These are phyloP conservation scores for Copromyces sp. DNA, from an alignment of 495 filamentous ascomycete species.

Conservation along the genomic window DNA sequence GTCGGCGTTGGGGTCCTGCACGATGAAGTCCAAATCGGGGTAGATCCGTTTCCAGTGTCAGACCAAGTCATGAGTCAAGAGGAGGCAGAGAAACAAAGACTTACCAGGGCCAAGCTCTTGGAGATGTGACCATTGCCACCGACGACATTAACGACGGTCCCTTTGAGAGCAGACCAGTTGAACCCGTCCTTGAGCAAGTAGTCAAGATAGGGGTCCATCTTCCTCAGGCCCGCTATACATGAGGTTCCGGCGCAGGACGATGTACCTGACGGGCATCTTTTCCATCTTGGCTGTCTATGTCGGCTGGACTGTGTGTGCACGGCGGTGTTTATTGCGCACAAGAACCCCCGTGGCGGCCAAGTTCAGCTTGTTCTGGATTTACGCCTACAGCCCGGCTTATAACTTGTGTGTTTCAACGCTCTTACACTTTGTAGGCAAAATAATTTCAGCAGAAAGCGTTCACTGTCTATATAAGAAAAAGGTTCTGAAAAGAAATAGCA, in stretches of 20 bases:
- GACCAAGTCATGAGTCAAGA: neutral
- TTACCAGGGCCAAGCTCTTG: neutral
- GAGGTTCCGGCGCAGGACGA: conserved; percentile 45
- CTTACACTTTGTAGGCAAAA: too few species aligned
- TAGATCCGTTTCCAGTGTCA: neutral
- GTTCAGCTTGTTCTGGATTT: conserved; percentile 50
- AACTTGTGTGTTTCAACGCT: conserved; percentile 53
- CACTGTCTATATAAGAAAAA: too few species aligned
- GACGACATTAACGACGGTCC: neutral
- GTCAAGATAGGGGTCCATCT: neutral
- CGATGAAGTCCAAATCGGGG: neutral
- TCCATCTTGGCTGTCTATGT: conserved; percentile 48
- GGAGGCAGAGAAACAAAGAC: neutral
- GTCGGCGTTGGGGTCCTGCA: neutral
- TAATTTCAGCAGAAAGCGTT: too few species aligned
- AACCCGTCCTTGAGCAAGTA: neutral
- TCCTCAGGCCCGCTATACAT: conserved; percentile 15
- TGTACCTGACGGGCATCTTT: conserved; percentile 49
- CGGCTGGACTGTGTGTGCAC: conserved; percentile 49
- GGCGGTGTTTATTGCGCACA: conserved; percentile 27
- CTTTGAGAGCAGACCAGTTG: neutral
- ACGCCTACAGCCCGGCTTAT: conserved; percentile 53
- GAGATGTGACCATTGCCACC: neutral
- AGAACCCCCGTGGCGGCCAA: conserved; percentile 28
- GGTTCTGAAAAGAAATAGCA: too few species aligned